Base-by-base conservation (phyloP, 768 basidiomycete species). In the Pulveroboletus sp. region DNA sequence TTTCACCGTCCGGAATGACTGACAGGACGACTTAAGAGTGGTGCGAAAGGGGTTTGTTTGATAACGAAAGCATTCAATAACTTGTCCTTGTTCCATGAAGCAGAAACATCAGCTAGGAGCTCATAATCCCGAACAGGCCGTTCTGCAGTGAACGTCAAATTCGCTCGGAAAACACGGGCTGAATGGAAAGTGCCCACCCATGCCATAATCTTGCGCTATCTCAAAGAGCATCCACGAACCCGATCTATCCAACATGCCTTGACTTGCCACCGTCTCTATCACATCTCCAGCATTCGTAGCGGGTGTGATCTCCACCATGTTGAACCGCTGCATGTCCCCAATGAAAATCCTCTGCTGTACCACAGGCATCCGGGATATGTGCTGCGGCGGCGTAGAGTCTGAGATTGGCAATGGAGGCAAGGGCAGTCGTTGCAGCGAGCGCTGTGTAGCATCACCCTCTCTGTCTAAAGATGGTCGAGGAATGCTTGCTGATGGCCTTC, bases 171-270 rank as follows among this genome's bases (percentile, higher is more conserved):
- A 40, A 57, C 52, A 47, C 30, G 6, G n/a, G 17, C 21, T 6
- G 15, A 35, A 43, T 35, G 8, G 17, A 14, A 32, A 31, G 33
- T 3, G 67, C 81, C 49, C 63, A 94, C 93, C 93, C 83, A 94
- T 87, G 51, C 93, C 93, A 62, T 93, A 86, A 61, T 93, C 89
- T 55, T 90, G 86, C 31, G 89, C 89, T 27, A 94, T 68, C 70
- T 98, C 95, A 65, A 80, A 94, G 27, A 98, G 65, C 78, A 93
- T 92, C 89, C 91, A 96, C 6, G 80, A 83, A 5, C 76, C 82
- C n/a, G 68, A 73, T 40, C 79, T 78, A 38, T 77, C 77, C 39
- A 95, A 67, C 48, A 80, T 77, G 10, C 87, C 89, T 61, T 86
- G 81, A 15, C 69, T 69, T 37, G 84, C 79, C 26, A 93, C 74